Base-by-base conservation (phyloP, 2,329 filamentous ascomycete genomes). In the Fonsecaea nubica region DNA sequence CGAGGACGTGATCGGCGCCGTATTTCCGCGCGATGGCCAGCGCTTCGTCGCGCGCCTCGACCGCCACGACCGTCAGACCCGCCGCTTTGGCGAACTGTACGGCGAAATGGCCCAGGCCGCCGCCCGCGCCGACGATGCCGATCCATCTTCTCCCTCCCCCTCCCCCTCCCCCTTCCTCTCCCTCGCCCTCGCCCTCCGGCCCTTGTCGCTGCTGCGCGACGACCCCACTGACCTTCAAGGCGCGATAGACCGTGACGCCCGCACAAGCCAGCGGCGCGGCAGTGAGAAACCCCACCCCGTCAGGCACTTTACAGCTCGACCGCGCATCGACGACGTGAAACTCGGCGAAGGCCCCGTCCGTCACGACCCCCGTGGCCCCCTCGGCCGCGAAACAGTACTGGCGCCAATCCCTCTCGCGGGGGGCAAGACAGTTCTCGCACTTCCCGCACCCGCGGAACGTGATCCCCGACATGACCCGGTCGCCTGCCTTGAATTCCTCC, bases 181-280 rank as follows among this genome's bases (percentile, higher is more conserved):
- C 21, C 1, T 25, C 21, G 1, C 21, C 21, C 21, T 25, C 21
- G 21, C 21, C 21, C 21, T 25, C 21, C 21, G 21, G 21, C 21
- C 1, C 21, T 25, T 25, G 25, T 25, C 25, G 25, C 25, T 25
- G 25, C 25, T 25, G 25, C 25, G 1, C 25, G 25, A 25, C 61
- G 35, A 85, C 71, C 2, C 73, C 78, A 0, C 81, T 76, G 70
- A 80, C 77, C 62, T 78, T 56, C 10, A 85, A 76, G 1, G 76
- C 80, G 18, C 82, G 75, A 75, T 80, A 86, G n/a, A 82, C 77
- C 3, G 84, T 86, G 61, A 80, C 73, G 0, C 85, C 85, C 0
- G 85, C 85, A 73, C 85, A 87, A 9, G 85, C 85, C 21, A 88
- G 75, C 3, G 86, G 86, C 50, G 85, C 85, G 9, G 85, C 86